Conservation (phyloP, 2,329 filamentous ascomycete species). For the Meredithiella fracta region DNA sequence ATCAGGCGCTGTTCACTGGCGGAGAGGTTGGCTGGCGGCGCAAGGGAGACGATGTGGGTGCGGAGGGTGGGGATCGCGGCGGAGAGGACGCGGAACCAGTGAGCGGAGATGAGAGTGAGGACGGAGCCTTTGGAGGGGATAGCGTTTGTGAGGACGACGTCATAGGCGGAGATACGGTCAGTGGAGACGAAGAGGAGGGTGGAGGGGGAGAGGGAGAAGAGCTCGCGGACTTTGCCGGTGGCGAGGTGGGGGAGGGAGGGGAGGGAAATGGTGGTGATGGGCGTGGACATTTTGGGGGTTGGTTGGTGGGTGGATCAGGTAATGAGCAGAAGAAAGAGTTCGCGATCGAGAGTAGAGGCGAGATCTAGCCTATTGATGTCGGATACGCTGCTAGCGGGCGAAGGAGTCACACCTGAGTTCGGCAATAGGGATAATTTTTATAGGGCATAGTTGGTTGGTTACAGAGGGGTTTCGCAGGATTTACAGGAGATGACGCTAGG, state of each 20-base stretch:
- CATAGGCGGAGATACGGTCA: conserved; percentile 88
- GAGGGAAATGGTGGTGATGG: conserved; percentile 20
- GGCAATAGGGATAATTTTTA: conserved; percentile 4
- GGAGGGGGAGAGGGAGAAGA: conserved; percentile 46
- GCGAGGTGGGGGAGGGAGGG: conserved; percentile 23
- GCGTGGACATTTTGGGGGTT: conserved; percentile 13
- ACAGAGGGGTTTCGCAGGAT: background rate
- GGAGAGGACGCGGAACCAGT: conserved; percentile 38
- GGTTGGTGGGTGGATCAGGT: background rate
- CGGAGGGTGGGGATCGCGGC: conserved; percentile 30
- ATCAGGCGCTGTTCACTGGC: conserved; percentile 34
- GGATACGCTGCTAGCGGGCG: background rate
- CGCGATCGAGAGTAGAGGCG: background rate
- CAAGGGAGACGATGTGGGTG: conserved; percentile 35
- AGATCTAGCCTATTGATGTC: background rate
- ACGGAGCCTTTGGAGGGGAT: conserved; percentile 38
- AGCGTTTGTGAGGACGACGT: conserved; percentile 69
- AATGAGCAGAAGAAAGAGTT: background rate
- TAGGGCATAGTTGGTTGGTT: background rate
- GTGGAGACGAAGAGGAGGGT: conserved; percentile 70
- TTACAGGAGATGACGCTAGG: background rate
- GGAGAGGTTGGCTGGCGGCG: conserved; percentile 23
- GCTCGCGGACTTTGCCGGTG: conserved; percentile 58
- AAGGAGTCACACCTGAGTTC: conserved; percentile 12
- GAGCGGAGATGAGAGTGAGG: conserved; percentile 29